Evolutionary conservation across 345 rosid genomes (phyloP).

Genomic region (Syzygium aqueum): DNA sequence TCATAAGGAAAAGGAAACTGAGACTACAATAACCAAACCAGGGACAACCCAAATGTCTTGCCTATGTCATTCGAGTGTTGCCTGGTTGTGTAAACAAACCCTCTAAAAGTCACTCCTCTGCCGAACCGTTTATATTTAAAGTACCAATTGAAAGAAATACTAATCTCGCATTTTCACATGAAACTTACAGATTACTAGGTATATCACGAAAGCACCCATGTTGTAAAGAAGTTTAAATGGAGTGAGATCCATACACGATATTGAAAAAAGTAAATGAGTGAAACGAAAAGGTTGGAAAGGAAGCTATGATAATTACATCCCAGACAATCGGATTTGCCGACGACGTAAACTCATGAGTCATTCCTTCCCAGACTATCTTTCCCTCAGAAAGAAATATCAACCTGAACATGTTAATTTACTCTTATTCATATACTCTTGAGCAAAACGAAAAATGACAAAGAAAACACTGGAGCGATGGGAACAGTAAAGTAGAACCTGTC

Average conservation of each 20-base stretch:
- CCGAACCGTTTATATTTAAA: background rate
- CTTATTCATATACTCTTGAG: background rate
- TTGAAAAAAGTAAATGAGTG: background rate
- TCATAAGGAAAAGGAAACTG: background rate
- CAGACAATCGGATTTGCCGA: conserved; percentile 78
- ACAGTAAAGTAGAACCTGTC: conserved; percentile 55
- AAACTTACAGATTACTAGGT: background rate
- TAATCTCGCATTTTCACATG: background rate
- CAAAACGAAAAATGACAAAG: background rate
- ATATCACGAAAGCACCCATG: background rate
- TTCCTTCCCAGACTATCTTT: conserved; percentile 87
- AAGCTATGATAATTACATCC: conserved; percentile 35
- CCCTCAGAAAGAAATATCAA: conserved; percentile 90
- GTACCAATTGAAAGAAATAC: background rate
- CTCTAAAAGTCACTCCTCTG: background rate
- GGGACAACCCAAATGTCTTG: background rate
- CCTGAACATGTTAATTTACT: conserved; percentile 27
- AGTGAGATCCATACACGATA: background rate
- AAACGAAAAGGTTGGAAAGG: background rate
- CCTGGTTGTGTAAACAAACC: background rate
- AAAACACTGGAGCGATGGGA: background rate
- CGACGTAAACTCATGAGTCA: conserved; percentile 76
- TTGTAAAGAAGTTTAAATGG: background rate
- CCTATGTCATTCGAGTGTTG: background rate
- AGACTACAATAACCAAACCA: background rate